phyloP scores from a whole-genome alignment of 2,329 filamentous ascomycete species.

The Fusarium globosum region DNA sequence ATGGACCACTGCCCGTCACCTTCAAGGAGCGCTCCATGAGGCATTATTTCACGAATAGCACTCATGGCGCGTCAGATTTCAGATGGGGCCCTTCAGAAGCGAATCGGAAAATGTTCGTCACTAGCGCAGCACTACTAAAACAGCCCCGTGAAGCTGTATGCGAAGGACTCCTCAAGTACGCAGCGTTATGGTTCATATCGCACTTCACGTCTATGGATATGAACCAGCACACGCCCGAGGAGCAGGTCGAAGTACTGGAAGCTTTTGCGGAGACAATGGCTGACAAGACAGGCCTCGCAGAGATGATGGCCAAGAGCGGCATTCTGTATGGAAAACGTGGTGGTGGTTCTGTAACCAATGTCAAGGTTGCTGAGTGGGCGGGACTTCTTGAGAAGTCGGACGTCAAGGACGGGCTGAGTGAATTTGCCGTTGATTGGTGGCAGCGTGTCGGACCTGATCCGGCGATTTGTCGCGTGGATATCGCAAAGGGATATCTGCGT shows the following conservation, averaged over 20 bases:
- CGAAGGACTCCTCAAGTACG: background rate
- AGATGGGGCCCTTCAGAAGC: constrained; percentile 37
- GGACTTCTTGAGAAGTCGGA: background rate
- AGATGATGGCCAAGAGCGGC: constrained; percentile 23
- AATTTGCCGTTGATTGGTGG: background rate
- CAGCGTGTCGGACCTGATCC: background rate
- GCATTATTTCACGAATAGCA: constrained; percentile 36
- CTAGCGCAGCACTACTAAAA: constrained; percentile 19
- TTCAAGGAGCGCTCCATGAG: constrained; percentile 48
- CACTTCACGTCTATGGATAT: constrained; percentile 33
- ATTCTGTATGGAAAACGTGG: background rate
- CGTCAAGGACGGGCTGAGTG: background rate
- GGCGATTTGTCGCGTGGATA: background rate
- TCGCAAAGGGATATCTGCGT: constrained; percentile 1
- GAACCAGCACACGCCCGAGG: constrained; percentile 19
- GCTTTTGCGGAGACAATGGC: constrained; percentile 29
- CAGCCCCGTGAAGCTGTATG: background rate
- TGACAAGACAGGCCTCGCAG: constrained; percentile 22
- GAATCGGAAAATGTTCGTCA: constrained; percentile 40
- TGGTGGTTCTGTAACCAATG: background rate
- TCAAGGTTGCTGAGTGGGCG: background rate
- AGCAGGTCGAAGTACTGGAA: constrained; percentile 41
- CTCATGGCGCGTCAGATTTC: constrained; percentile 3
- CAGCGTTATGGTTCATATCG: background rate
- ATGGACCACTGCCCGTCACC: constrained; percentile 43